These are phyloP conservation scores for Conticribra guillardii DNA, from an alignment of 108 stramenopile species.

Conservation along the genomic window DNA sequence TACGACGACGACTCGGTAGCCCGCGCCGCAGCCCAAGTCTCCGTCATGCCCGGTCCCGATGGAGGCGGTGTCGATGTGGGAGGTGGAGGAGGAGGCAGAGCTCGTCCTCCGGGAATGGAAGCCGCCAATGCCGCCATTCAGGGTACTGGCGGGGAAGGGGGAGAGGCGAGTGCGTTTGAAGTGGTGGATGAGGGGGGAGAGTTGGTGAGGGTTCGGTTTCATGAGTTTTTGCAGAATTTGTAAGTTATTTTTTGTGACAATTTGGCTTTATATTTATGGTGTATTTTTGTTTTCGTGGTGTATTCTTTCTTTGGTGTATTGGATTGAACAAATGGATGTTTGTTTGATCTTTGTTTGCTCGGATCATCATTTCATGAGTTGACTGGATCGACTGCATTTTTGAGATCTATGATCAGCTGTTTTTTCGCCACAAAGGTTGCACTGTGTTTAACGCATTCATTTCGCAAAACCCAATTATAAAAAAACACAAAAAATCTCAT, in stretches of 20 bases:
- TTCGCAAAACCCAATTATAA: no score
- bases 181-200: conserved; percentile 78
- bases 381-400: no score
- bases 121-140: conserved; percentile 75
- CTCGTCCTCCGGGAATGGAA: conserved; percentile 19
- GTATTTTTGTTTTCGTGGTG: not conserved
- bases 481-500: no score
- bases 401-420: no score
- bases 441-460: no score
- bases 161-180: conserved; percentile 46
- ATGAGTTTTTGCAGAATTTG: conserved; percentile 72
- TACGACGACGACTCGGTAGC: conserved; percentile 17
- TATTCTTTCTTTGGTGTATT: no score
- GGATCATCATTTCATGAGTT: no score
- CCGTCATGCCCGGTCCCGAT: conserved; percentile 9
- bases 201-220: conserved; percentile 69
- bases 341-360: no score
- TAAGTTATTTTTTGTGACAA: conserved; percentile 43
- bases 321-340: no score
- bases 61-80: no score
- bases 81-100: no score
- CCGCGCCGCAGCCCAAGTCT: conserved; percentile 27
- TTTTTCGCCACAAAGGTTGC: no score
- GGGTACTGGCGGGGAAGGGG: conserved; percentile 58
- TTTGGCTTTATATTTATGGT: not conserved